Percentiles rank a stretch among this genome's conserved stretches.
These are phyloP conservation scores for Gloeostereum incarnatum DNA, from an alignment of 768 basidiomycete species.

Conservation along the genomic window DNA sequence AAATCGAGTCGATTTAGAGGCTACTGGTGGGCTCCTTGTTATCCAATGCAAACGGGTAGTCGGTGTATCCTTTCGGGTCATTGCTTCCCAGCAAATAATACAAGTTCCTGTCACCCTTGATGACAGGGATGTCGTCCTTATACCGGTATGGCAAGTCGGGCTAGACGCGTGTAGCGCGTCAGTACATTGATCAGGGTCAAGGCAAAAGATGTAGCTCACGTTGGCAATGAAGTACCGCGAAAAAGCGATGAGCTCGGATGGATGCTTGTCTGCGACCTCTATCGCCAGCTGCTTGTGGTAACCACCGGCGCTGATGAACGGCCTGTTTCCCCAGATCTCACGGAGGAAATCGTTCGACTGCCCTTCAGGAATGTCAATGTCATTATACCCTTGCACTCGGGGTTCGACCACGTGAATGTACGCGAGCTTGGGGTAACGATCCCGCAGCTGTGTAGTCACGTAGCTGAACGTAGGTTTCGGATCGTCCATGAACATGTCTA, in stretches of 20 bases:
- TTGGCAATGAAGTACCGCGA: constrained; percentile 24
- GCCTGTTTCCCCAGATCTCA: constrained; percentile 31
- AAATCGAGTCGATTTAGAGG: too few species aligned
- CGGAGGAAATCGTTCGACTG: constrained; percentile 33
- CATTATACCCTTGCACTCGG: neutral
- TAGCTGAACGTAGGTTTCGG: constrained; percentile 29
- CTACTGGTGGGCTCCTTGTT: too few species aligned
- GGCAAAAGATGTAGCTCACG: constrained; percentile 14
- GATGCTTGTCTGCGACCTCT: constrained; percentile 19
- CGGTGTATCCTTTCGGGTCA: constrained; percentile 19
- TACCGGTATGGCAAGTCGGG: constrained; percentile 18
- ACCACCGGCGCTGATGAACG: constrained; percentile 33
- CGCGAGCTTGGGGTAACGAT: constrained; percentile 22
- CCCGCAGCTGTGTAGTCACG: constrained; percentile 16
- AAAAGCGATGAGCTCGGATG: constrained; percentile 15
- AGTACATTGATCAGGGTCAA: neutral
- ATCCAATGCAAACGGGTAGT: constrained; percentile 17
- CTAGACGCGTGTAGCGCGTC: constrained; percentile 9
- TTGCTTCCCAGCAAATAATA: constrained; percentile 9
- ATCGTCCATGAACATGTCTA: constrained; percentile 45
- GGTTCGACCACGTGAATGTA: constrained; percentile 33
- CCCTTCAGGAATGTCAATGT: neutral
- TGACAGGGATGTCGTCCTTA: constrained; percentile 13
- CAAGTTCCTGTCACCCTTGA: constrained; percentile 13
- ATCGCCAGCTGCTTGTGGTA: constrained; percentile 31